A percentile compares a stretch with the other conserved stretches of the same genome.
These are phyloP conservation scores for Aspergillus pseudonomiae DNA, from an alignment of 2,329 filamentous ascomycete species.

Conservation along the genomic window DNA sequence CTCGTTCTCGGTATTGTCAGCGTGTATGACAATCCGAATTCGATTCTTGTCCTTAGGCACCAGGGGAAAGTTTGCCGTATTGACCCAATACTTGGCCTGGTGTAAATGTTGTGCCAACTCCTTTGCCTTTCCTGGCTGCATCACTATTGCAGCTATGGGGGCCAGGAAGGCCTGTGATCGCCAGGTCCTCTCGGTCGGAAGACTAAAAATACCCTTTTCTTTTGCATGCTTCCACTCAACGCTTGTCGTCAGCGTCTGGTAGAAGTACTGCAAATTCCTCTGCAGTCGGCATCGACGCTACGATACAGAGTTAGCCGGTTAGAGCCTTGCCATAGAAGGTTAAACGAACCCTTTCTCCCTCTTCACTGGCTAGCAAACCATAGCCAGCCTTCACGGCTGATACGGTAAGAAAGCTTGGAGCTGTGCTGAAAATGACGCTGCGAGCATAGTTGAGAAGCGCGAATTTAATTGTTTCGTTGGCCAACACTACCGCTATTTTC, in stretches of 20 bases:
- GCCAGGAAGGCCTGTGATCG: constrained; percentile 7
- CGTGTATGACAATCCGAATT: constrained; percentile 15
- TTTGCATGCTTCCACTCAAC: constrained; percentile 10
- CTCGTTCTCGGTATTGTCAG: constrained; percentile 13
- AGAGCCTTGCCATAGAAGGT: not conserved
- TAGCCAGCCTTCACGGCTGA: constrained; percentile 16
- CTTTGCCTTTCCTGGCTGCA: not conserved
- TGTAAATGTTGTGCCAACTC: constrained; percentile 8
- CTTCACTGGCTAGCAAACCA: constrained; percentile 9
- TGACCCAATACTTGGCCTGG: constrained; percentile 12
- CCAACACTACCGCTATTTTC: constrained; percentile 10
- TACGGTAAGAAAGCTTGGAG: constrained; percentile 14
- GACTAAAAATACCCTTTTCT: constrained; percentile 2
- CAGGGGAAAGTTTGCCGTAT: constrained; percentile 8
- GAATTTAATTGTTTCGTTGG: constrained; percentile 14
- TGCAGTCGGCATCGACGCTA: constrained; percentile 15
- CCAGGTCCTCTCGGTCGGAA: constrained; percentile 14
- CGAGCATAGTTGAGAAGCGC: constrained; percentile 17
- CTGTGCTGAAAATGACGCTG: constrained; percentile 16
- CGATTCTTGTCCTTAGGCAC: constrained; percentile 13
- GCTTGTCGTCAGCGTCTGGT: constrained; percentile 8
- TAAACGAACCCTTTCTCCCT: constrained; percentile 15
- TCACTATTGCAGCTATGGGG: constrained; percentile 11
- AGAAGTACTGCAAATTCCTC: constrained; percentile 13
- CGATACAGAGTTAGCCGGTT: not conserved